Percentiles rank a stretch among this genome's conserved stretches.
phyloP scores from a whole-genome alignment of 495 filamentous ascomycete genomes.

The Haplographium delicatum region DNA sequence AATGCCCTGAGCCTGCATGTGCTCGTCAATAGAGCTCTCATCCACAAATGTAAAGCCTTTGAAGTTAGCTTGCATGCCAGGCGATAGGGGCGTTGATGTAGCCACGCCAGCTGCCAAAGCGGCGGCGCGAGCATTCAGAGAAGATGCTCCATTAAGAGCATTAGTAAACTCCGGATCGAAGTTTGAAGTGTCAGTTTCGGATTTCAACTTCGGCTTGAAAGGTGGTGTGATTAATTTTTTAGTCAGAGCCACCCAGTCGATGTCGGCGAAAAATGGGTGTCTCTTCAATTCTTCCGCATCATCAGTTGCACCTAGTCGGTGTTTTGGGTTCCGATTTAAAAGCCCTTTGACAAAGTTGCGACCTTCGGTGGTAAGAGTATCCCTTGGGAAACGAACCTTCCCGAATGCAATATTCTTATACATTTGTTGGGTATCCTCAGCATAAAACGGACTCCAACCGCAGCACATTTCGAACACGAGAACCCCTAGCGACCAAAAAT shows the following conservation, averaged over 20 bases:
- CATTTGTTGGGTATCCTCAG: conserved; percentile 99
- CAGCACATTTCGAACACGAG: conserved; percentile 99
- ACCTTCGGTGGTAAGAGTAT: conserved; percentile 88
- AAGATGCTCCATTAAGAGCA: conserved; percentile 75
- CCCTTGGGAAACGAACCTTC: conserved; percentile 92
- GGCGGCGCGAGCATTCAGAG: conserved; percentile 81
- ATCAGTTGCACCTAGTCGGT: conserved; percentile 82
- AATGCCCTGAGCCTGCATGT: conserved; percentile 59
- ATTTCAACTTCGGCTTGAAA: conserved; percentile 96
- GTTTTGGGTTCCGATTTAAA: conserved; percentile 93
- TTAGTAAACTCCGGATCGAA: conserved; percentile 99
- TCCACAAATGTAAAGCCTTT: conserved; percentile 98
- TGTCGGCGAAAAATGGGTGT: conserved; percentile 90
- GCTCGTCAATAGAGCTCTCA: conserved; percentile 90
- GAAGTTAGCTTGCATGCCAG: conserved; percentile 96
- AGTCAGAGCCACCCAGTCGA: conserved; percentile 81
- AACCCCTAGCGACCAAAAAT: conserved; percentile 98
- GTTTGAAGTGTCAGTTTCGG: conserved; percentile 91
- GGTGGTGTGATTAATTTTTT: conserved; percentile 94
- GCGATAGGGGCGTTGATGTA: conserved; percentile 83
- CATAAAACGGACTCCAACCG: conserved; percentile 98
- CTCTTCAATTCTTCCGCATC: conserved; percentile 94
- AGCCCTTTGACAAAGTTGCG: conserved; percentile 97
- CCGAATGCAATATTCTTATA: conserved; percentile 99
- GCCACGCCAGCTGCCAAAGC: conserved; percentile 70